These are phyloP conservation scores for Myochromella boudieri DNA, from an alignment of 768 basidiomycete species.

Conservation along the genomic window DNA sequence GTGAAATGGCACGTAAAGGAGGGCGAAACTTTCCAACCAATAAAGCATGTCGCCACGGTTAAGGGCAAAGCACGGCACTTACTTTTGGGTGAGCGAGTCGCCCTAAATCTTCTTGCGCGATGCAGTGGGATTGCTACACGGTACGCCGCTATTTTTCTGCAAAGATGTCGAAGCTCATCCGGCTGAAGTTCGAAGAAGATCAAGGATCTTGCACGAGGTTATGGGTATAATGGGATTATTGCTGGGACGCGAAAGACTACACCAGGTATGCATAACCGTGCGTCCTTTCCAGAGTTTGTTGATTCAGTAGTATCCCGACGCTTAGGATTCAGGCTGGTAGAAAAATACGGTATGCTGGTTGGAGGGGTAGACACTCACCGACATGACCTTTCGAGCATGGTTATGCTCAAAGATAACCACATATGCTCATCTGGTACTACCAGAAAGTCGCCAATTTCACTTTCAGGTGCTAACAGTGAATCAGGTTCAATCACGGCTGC, in stretches of 20 bases:
- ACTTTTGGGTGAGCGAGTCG: slow-evolving; percentile 89
- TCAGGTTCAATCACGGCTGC: slow-evolving; percentile 89
- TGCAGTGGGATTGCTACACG: slow-evolving; percentile 97
- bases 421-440: slow-evolving; percentile 90
- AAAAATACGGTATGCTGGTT: slow-evolving; percentile 98
- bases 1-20: slow-evolving; percentile 94
- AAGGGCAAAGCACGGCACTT: slow-evolving; percentile 85
- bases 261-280: slow-evolving; percentile 50
- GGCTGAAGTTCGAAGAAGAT: slow-evolving; percentile 73
- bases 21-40: slow-evolving; percentile 76
- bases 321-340: slow-evolving; percentile 88
- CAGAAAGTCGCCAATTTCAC: slow-evolving; percentile 26
- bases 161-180: slow-evolving; percentile 4
- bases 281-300: background rate
- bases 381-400: slow-evolving; percentile 97
- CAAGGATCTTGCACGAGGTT: slow-evolving; percentile 72
- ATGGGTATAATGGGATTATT: slow-evolving; percentile 84
- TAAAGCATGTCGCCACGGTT: slow-evolving; percentile 88
- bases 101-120: slow-evolving; percentile 88
- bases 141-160: slow-evolving; percentile 45
- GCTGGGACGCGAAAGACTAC: slow-evolving; percentile 98
- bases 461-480: background rate
- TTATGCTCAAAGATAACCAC: slow-evolving; percentile 99
- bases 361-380: slow-evolving; percentile 96
- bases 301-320: background rate